Evolutionary conservation across 805 yeast species (phyloP), one percentile per base, ranked within the genome.

Genomic region (Clavispora carvajalis): DNA sequence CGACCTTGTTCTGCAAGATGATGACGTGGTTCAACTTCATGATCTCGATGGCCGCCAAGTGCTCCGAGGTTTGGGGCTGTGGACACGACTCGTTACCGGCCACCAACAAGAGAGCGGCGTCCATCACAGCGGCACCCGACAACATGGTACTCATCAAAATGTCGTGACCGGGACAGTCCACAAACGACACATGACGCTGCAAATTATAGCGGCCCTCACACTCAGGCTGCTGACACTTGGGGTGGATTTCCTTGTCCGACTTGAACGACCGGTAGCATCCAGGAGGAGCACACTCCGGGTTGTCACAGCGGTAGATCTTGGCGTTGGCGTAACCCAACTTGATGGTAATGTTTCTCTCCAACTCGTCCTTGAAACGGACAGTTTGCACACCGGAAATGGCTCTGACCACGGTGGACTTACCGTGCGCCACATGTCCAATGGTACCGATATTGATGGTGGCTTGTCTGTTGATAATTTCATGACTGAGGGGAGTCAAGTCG

Each of bases 91-190:
- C 99, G 65, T 93, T 93, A 69, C 98, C 99, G 22, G 99, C 99
- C 62, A 93, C 83, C 51, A 93, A 77, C 60, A 93, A 74, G 47
- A 93, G 74, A 2, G 99, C 99, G 42, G 99, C 99, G 69, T 93
- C 99, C 99, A 93, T 93, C 51, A 93, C 99, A 13, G 99, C 99
- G 26, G 99, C 99, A 63, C 99, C 99, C 35, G 98, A 90, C 79
- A 93, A 82, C 99, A 93, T 93, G 52, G 99, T 93, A 77, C 97
- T 89, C 99, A 93, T 93, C 66, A 93, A 82, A 73, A 93, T 95
- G 75, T 93, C 99, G 85, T 93, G 99, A 67, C 99, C 99, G 46
- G 99, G 99, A 75, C 99, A 95, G 75, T 93, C 99, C 47, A 95
- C 99, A 58, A 95, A 95, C 9, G 96, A 88, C 39, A 93, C 99